phyloP scores from a whole-genome alignment of 73 alveolate genomes.

The Stentor roeselii region DNA sequence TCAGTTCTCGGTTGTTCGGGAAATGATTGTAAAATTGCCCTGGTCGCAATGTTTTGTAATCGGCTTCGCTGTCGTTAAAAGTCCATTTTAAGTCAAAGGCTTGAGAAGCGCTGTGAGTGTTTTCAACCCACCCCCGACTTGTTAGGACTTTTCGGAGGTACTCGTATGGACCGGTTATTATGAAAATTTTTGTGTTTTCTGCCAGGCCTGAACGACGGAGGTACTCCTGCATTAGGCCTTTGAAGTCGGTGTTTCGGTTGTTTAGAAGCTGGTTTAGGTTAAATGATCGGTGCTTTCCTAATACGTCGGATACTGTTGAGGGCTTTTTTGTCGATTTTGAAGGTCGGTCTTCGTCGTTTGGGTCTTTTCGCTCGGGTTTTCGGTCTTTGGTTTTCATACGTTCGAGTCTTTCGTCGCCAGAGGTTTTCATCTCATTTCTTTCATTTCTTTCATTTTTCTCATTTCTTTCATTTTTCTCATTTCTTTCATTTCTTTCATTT shows the following conservation, averaged over 20 bases:
- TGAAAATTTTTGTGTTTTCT: slow-evolving; percentile 32
- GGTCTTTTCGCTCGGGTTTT: background rate
- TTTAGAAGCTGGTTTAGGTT: background rate
- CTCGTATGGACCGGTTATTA: slow-evolving; percentile 53
- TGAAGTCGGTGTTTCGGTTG: slow-evolving; percentile 6
- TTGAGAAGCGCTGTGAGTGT: slow-evolving; percentile 25
- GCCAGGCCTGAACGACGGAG: slow-evolving; percentile 29
- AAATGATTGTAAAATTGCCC: slow-evolving; percentile 67
- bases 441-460: background rate
- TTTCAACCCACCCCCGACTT: slow-evolving; percentile 72
- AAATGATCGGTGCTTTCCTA: background rate
- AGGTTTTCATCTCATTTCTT: background rate
- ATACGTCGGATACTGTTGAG: background rate
- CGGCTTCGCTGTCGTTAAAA: slow-evolving; percentile 53
- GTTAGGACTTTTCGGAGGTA: slow-evolving; percentile 50
- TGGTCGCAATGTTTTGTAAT: slow-evolving; percentile 43
- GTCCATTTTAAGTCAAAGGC: slow-evolving; percentile 71
- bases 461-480: background rate
- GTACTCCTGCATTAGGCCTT: slow-evolving; percentile 43
- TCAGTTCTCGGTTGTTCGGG: slow-evolving; percentile 62
- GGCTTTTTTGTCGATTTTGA: background rate
- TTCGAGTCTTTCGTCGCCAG: background rate
- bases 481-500: background rate
- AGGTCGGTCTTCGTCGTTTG: background rate
- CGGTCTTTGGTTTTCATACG: background rate